Evolutionary conservation across 2,329 filamentous ascomycete genomes (phyloP).

Genomic region (Akanthomyces lecanii): DNA sequence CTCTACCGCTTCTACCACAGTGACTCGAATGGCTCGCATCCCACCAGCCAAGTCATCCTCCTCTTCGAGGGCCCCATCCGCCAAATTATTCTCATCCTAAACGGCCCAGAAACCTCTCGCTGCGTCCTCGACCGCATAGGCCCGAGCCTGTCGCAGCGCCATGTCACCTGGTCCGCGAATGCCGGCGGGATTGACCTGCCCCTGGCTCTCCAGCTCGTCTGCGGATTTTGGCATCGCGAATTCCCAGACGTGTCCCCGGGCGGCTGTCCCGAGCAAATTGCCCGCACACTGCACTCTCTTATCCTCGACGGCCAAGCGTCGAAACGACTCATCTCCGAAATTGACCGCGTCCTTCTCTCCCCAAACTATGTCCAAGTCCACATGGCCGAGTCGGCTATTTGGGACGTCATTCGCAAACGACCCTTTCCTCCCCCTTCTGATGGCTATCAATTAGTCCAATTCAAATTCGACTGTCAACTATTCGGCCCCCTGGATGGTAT

Average conservation of each 20-base stretch:
- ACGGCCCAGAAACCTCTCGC: slow-evolving; percentile 32
- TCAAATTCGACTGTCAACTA: slow-evolving; percentile 33
- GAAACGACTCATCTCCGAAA: slow-evolving; percentile 26
- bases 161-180: slow-evolving; percentile 30
- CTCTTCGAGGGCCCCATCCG: slow-evolving; percentile 36
- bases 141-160: slow-evolving; percentile 31
- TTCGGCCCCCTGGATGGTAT: slow-evolving; percentile 28
- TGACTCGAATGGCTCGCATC: slow-evolving; percentile 22
- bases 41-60: slow-evolving; percentile 29
- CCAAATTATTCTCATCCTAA: slow-evolving; percentile 34
- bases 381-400: slow-evolving; percentile 35
- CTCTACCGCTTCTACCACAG: slow-evolving; percentile 32
- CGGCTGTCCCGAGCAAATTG: slow-evolving; percentile 33
- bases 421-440: slow-evolving; percentile 30
- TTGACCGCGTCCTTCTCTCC: slow-evolving; percentile 29
- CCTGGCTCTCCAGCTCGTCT: slow-evolving; percentile 33
- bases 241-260: slow-evolving; percentile 31
- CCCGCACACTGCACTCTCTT: slow-evolving; percentile 27
- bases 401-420: slow-evolving; percentile 32
- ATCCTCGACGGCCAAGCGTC: slow-evolving; percentile 30
- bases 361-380: slow-evolving; percentile 36
- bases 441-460: slow-evolving; percentile 33
- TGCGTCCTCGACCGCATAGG: slow-evolving; percentile 34
- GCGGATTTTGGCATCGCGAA: slow-evolving; percentile 34
- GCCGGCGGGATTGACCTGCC: slow-evolving; percentile 32